Evolutionary conservation across 2,329 filamentous ascomycete genomes (phyloP).

Genomic region (Colletotrichum camelliae): DNA sequence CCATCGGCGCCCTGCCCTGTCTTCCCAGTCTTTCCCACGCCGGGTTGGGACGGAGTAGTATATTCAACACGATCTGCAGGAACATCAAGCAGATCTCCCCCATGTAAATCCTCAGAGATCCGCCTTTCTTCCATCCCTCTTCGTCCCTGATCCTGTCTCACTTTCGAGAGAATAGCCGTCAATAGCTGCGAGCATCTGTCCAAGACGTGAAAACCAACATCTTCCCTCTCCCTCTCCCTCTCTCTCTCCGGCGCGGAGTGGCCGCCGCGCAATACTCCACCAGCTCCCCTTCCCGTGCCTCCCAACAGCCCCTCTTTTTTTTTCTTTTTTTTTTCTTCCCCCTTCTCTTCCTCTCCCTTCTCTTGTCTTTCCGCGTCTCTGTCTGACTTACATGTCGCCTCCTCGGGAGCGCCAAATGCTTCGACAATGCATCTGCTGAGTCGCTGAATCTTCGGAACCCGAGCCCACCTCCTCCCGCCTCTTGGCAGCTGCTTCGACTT

Average conservation of each 20-base stretch:
- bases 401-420: neutral
- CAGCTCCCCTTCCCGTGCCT: neutral
- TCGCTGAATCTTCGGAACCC: neutral
- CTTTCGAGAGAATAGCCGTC: neutral
- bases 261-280: neutral
- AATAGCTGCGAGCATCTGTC: neutral
- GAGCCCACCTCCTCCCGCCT: neutral
- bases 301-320: neutral
- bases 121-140: neutral
- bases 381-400: neutral
- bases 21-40: neutral
- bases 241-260: neutral
- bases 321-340: neutral
- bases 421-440: slow-evolving; percentile 3
- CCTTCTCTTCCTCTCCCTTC: neutral
- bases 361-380: neutral
- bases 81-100: neutral
- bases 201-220: neutral
- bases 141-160: neutral
- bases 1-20: neutral
- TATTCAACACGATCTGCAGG: neutral
- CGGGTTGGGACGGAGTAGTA: neutral
- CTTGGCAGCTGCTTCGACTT: neutral
- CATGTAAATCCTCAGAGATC: neutral
- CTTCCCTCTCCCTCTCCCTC: neutral